Conservation (phyloP, 495 filamentous ascomycete genomes). For the Podospora tetraspora region DNA sequence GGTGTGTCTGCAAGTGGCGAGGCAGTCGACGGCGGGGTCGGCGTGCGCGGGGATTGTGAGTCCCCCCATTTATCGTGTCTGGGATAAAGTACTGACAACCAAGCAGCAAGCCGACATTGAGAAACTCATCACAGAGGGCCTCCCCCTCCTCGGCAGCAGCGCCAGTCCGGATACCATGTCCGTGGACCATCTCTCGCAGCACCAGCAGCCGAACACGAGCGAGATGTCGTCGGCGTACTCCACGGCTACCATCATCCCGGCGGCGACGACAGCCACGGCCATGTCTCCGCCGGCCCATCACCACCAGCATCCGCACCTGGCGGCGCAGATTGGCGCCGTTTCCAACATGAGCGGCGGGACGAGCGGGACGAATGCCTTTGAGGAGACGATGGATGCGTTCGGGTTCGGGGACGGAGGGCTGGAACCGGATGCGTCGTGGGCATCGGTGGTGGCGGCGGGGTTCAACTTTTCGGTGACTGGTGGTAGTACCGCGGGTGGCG, state of each 20-base stretch:
- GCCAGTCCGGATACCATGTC: constrained; percentile 6
- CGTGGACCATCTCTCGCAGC: not conserved
- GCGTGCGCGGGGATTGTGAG: constrained; percentile 41
- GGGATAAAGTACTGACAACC: constrained; percentile 12
- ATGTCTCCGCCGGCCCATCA: not conserved
- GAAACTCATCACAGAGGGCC: constrained; percentile 36
- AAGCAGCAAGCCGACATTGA: constrained; percentile 42
- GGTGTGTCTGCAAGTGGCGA: constrained; percentile 27
- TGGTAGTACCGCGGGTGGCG: not conserved
- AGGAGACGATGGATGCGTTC: constrained; percentile 24
- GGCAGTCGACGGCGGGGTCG: constrained; percentile 24
- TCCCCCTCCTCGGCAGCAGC: constrained; percentile 1
- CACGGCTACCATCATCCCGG: not conserved
- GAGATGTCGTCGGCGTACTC: not conserved
- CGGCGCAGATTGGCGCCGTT: constrained; percentile 10
- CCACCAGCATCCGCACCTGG: not conserved
- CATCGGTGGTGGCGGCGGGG: not conserved
- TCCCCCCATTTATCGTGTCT: not conserved
- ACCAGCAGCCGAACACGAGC: not conserved
- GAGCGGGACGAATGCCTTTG: constrained; percentile 27
- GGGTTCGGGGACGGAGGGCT: constrained; percentile 26
- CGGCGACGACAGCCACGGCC: not conserved
- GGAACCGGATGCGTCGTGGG: constrained; percentile 24
- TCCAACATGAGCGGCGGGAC: constrained; percentile 26
- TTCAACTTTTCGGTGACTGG: constrained; percentile 4